Evolutionary conservation across 495 filamentous ascomycete species (phyloP).

Genomic region (Tetracladium marchalianum): DNA sequence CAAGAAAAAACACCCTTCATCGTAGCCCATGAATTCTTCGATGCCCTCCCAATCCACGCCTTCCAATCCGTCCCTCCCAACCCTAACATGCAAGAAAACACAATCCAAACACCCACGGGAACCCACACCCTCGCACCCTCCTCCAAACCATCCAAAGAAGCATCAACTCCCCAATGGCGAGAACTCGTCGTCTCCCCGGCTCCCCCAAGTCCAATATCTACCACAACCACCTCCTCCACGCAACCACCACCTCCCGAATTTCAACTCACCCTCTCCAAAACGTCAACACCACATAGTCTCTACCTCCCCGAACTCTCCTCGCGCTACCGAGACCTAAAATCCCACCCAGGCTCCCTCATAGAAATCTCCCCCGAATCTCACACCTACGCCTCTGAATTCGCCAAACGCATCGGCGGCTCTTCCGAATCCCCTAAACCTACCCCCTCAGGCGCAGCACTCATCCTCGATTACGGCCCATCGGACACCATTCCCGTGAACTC

Average conservation of each 20-base stretch:
- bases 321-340: constrained; percentile 67
- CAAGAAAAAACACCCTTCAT: constrained; percentile 71
- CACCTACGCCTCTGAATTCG: constrained; percentile 70
- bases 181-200: constrained; percentile 77
- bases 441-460: constrained; percentile 75
- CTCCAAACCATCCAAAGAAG: constrained; percentile 6
- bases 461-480: constrained; percentile 86
- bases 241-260: constrained; percentile 59
- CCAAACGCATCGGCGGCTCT: constrained; percentile 68
- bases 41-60: constrained; percentile 94
- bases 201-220: constrained; percentile 36
- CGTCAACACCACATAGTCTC: constrained; percentile 67
- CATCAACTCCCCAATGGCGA: constrained; percentile 60
- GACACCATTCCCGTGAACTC: constrained; percentile 75
- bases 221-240: constrained; percentile 29
- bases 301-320: constrained; percentile 77
- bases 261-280: constrained; percentile 64
- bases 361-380: constrained; percentile 83
- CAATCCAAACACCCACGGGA: constrained; percentile 25
- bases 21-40: constrained; percentile 96
- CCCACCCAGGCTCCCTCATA: constrained; percentile 52
- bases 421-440: constrained; percentile 40
- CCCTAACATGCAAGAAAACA: constrained; percentile 29
- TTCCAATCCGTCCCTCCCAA: constrained; percentile 63
- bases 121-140: constrained; percentile 14